Evolutionary conservation across 1,139 yeast species (phyloP).

Genomic region (Magnusiomyces paraingens): DNA sequence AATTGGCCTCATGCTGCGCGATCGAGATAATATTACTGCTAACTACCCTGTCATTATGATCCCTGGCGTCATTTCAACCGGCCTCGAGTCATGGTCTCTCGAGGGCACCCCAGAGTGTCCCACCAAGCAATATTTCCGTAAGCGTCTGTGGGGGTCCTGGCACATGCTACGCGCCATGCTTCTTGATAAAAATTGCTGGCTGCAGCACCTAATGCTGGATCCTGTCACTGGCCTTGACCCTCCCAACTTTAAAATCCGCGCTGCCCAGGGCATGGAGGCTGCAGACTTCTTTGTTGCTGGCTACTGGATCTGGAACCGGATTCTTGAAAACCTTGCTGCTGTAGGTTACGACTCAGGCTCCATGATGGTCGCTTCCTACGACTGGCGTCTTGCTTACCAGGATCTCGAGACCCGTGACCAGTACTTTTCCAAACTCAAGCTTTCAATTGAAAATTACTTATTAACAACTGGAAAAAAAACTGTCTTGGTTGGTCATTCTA

Average conservation of each 20-base stretch:
- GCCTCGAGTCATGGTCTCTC: conserved; percentile 90
- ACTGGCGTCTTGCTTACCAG: conserved; percentile 88
- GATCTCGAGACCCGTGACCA: conserved; percentile 84
- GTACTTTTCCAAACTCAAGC: conserved; percentile 70
- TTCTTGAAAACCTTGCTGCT: conserved; percentile 86
- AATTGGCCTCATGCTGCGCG: conserved; percentile 64
- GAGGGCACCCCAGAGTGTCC: conserved; percentile 74
- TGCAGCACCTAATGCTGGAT: conserved; percentile 82
- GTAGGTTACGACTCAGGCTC: conserved; percentile 88
- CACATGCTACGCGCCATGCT: conserved; percentile 92
- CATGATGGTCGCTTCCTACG: conserved; percentile 88
- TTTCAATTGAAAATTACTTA: conserved; percentile 55
- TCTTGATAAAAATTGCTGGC: conserved; percentile 88
- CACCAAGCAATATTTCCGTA: conserved; percentile 74
- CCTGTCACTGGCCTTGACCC: conserved; percentile 92
- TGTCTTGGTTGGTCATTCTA: conserved; percentile 84
- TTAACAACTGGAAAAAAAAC: conserved; percentile 59
- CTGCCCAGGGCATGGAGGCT: conserved; percentile 95
- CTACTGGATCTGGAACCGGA: conserved; percentile 97
- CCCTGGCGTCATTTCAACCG: conserved; percentile 95
- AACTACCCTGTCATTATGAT: conserved; percentile 76
- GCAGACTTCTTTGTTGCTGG: conserved; percentile 96
- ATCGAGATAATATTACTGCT: conserved; percentile 30
- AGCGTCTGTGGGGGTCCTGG: conserved; percentile 93
- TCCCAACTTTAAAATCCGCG: conserved; percentile 66